Base-by-base conservation (phyloP, 2,329 filamentous ascomycete species). In the Metarhizium sp. region DNA sequence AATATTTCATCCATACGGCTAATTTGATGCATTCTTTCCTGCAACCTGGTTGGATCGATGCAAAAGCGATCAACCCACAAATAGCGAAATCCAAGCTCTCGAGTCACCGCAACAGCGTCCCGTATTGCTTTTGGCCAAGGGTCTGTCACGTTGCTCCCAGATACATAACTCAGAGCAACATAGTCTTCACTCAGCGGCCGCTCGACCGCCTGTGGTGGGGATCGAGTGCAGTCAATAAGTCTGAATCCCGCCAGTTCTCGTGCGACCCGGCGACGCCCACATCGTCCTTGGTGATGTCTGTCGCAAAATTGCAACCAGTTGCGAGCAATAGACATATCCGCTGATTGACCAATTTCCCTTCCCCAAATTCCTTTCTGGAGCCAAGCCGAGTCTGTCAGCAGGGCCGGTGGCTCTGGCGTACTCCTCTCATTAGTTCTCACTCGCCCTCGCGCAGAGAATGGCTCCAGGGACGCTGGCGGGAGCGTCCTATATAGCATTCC, bases 11-110 rank as follows among this genome's bases (percentile, higher is more conserved):
- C 69, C 72, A 74, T 74, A 6, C 66, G 62, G 0, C 60, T 56
- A 29, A 73, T 64, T 34, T 74, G 69, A 2, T 59, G 57, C 32
- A 58, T 58, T 20, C 65, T 64, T 46, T 68, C 63, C 2, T 64
- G 59, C 0, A 61, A 58, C 2, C 55, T 57, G 2, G 58, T 18
- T 6, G 62, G 58, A 38, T 66, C 62, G 38, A 73, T 68, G 48
- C 72, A 74, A 2, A 69, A 62, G 30, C 63, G 60, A 54, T 73
- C 71, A 2, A 74, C 64, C 72, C 72, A 74, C 2, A 74, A 62
- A 53, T 73, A 70, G 5, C 64, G 58, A 8, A 70, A 58, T 0
- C 69, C 69, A 6, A 74, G 59, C 2, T 63, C 57, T 10, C 59
- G 63, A 0, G 67, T 65, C 6, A 70, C 69, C 2, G 58, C 54